Evolutionary conservation across 768 basidiomycete genomes (phyloP).

Genomic region (Hericium erinaceus): DNA sequence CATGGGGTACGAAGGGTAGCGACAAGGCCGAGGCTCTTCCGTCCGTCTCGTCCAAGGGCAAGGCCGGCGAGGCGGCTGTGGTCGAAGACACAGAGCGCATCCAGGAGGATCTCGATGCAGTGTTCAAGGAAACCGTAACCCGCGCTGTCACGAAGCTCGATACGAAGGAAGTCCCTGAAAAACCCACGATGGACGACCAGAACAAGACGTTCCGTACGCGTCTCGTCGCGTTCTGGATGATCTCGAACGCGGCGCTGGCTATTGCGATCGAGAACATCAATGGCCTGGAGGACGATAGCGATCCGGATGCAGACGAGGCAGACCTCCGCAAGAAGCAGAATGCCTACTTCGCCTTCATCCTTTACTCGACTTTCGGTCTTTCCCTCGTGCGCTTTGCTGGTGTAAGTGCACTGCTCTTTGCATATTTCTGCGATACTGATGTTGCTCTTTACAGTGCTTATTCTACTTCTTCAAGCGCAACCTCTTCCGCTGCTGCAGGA

Average conservation of each 20-base stretch:
- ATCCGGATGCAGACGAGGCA: slow-evolving; percentile 31
- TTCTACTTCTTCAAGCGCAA: slow-evolving; percentile 80
- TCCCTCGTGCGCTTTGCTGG: slow-evolving; percentile 66
- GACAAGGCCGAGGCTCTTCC: slow-evolving; percentile 92
- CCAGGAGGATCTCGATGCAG: slow-evolving; percentile 83
- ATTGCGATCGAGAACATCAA: slow-evolving; percentile 71
- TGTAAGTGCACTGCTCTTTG: slow-evolving; percentile 34
- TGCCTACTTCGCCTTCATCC: slow-evolving; percentile 66
- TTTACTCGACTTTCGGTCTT: slow-evolving; percentile 72
- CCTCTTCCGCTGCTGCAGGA: slow-evolving; percentile 73
- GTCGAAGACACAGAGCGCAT: slow-evolving; percentile 80
- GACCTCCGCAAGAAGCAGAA: slow-evolving; percentile 36
- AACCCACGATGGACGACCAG: slow-evolving; percentile 80
- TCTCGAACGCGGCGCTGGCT: slow-evolving; percentile 58
- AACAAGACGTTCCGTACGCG: slow-evolving; percentile 92
- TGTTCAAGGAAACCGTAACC: slow-evolving; percentile 87
- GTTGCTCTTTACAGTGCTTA: slow-evolving; percentile 44
- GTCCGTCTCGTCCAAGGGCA: slow-evolving; percentile 72
- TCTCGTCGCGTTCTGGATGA: slow-evolving; percentile 76
- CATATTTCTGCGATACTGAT: background rate
- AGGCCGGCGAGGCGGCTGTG: slow-evolving; percentile 62
- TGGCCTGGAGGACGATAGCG: slow-evolving; percentile 37
- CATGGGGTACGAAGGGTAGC: slow-evolving; percentile 92
- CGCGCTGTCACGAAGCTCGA: slow-evolving; percentile 74
- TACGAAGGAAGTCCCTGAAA: slow-evolving; percentile 57